Evolutionary conservation across 2,329 filamentous ascomycete genomes (phyloP).

Genomic region (Blumeriella jaapii): DNA sequence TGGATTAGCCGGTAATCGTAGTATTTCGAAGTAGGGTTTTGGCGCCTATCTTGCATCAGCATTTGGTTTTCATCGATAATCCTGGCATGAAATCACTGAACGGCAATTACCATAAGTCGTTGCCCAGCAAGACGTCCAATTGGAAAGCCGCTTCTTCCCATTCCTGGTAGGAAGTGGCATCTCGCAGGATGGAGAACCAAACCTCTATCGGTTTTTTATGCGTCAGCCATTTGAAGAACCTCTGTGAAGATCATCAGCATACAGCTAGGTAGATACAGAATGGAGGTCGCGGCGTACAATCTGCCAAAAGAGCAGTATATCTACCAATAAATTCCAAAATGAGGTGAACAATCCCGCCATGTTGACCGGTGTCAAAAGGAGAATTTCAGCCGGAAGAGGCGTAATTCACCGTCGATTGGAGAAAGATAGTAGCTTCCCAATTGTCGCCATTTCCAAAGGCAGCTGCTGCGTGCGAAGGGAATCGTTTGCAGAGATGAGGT

Average conservation of each 20-base stretch:
- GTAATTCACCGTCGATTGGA: too few species aligned
- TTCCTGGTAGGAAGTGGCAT: slow-evolving; percentile 64
- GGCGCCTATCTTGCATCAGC: slow-evolving; percentile 46
- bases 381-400: background rate
- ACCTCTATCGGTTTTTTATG: slow-evolving; percentile 52
- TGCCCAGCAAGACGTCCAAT: slow-evolving; percentile 69
- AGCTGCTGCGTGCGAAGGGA: too few species aligned
- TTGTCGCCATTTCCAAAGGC: too few species aligned
- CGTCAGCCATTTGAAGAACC: slow-evolving; percentile 54
- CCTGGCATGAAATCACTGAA: background rate
- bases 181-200: slow-evolving; percentile 52
- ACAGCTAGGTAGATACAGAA: background rate
- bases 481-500: too few species aligned
- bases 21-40: slow-evolving; percentile 66
- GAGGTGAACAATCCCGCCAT: slow-evolving; percentile 28
- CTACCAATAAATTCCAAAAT: slow-evolving; percentile 41
- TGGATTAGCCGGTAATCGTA: slow-evolving; percentile 83
- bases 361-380: background rate
- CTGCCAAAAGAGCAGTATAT: slow-evolving; percentile 18
- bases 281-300: slow-evolving; percentile 9
- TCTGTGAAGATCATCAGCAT: slow-evolving; percentile 35
- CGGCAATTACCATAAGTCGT: slow-evolving; percentile 59
- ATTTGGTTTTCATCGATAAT: too few species aligned
- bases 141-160: slow-evolving; percentile 78
- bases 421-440: too few species aligned